phyloP scores from a whole-genome alignment of 1,139 yeast genomes.

The Kodamaea fungicola region DNA sequence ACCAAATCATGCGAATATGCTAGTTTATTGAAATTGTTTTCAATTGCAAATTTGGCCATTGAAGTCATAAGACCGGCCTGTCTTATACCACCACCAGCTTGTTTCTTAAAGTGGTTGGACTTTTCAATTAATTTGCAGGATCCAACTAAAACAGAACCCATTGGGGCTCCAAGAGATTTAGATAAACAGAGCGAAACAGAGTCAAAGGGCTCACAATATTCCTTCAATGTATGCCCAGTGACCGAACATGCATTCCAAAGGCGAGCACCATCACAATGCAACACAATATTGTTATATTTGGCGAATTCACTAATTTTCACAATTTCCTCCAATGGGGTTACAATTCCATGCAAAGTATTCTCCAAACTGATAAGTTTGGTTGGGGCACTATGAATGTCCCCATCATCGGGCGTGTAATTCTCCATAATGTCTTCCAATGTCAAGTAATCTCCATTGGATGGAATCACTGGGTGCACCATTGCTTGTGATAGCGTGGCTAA shows the following conservation, averaged over 20 bases:
- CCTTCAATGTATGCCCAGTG: conserved; percentile 36
- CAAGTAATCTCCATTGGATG: conserved; percentile 68
- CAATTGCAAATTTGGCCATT: conserved; percentile 42
- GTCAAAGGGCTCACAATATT: conserved; percentile 41
- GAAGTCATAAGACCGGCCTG: conserved; percentile 42
- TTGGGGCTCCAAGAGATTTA: conserved; percentile 45
- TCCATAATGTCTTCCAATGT: conserved; percentile 39
- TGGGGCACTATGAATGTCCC: conserved; percentile 48
- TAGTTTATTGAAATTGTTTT: conserved; percentile 35
- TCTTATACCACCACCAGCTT: conserved; percentile 47
- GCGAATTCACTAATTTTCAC: conserved; percentile 36
- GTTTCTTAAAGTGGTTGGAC: conserved; percentile 47
- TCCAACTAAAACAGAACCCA: conserved; percentile 43
- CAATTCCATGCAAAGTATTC: conserved; percentile 45
- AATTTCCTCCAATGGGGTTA: conserved; percentile 43
- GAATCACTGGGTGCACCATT: conserved; percentile 82
- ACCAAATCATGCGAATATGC: conserved; percentile 65
- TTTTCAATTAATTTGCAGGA: conserved; percentile 29
- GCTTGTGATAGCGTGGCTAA: conserved; percentile 87
- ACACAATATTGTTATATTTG: conserved; percentile 27
- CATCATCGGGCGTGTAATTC: conserved; percentile 43
- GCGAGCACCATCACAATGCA: conserved; percentile 48
- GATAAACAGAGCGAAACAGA: conserved; percentile 46
- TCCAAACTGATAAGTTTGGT: conserved; percentile 45
- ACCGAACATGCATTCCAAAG: conserved; percentile 46